A percentile compares a stretch with the other conserved stretches of the same genome.
Conservation (phyloP, 2,329 filamentous ascomycete species). For the Raffaelea deltoideospora region DNA sequence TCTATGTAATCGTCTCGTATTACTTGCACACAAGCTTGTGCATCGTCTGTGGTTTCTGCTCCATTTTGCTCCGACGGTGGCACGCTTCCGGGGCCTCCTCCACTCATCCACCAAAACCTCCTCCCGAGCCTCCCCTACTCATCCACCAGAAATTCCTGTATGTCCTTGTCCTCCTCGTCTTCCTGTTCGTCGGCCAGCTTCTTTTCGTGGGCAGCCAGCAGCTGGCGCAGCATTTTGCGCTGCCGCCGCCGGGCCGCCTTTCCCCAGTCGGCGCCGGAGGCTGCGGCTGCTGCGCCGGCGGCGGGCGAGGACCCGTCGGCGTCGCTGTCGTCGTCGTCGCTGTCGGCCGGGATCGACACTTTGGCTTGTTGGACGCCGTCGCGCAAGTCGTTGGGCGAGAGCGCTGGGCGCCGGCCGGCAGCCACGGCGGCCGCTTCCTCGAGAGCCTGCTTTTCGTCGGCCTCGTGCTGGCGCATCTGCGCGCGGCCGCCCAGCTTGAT, state of each 20-base stretch:
- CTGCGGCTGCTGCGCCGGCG: constrained; percentile 27
- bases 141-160: constrained; percentile 54
- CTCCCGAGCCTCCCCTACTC: no score
- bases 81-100: no score
- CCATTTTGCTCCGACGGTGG: no score
- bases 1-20: no score
- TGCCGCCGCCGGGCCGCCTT: constrained; percentile 56
- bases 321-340: constrained; percentile 23
- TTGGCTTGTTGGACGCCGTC: constrained; percentile 17
- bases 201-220: constrained; percentile 49
- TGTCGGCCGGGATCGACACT: constrained; percentile 36
- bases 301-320: constrained; percentile 26
- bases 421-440: constrained; percentile 23
- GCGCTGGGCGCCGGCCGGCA: constrained; percentile 25
- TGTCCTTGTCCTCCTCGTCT: constrained; percentile 59
- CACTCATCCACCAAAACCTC: no score
- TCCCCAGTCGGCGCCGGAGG: constrained; percentile 44
- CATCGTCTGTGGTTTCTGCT: no score
- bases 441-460: constrained; percentile 36
- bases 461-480: constrained; percentile 49
- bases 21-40: no score
- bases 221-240: constrained; percentile 48
- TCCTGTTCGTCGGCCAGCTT: constrained; percentile 37
- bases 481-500: constrained; percentile 49
- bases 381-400: constrained; percentile 51